Evolutionary conservation across 495 filamentous ascomycete genomes (phyloP).

Genomic region (Tricharina praecox): DNA sequence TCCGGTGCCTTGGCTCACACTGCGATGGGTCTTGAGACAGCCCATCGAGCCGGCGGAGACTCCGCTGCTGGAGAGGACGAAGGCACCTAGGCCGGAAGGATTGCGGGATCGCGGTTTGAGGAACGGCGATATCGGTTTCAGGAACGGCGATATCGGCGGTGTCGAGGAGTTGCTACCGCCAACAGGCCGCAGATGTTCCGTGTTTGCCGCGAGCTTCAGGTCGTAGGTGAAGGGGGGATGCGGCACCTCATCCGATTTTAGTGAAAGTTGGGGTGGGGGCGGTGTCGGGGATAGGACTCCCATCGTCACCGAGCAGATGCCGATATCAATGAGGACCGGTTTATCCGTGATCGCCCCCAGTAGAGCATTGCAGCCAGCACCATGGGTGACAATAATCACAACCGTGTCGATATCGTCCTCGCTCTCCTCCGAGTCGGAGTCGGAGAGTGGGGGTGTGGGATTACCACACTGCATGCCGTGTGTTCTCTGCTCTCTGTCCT

Average conservation of each 20-base stretch:
- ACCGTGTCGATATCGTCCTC: slow-evolving; percentile 52
- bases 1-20: not conserved
- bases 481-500: slow-evolving; percentile 10
- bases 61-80: not conserved
- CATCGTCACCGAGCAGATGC: slow-evolving; percentile 47
- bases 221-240: not conserved
- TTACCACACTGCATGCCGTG: slow-evolving; percentile 9
- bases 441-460: slow-evolving; percentile 18
- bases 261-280: slow-evolving; percentile 33
- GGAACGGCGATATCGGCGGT: not conserved
- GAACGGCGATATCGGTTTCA: not conserved
- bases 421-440: slow-evolving; percentile 26
- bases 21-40: not conserved
- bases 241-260: not conserved
- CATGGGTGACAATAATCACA: slow-evolving; percentile 84
- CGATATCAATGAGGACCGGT: slow-evolving; percentile 75
- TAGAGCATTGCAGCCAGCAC: slow-evolving; percentile 92
- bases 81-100: not conserved
- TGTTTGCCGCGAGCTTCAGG: slow-evolving; percentile 3
- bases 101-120: not conserved
- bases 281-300: not conserved
- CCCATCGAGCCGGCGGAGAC: not conserved
- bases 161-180: not conserved
- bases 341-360: slow-evolving; percentile 80
- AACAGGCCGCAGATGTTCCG: not conserved